A percentile compares a stretch with the other conserved stretches of the same genome.
Conservation (phyloP, 164 flowering plant genomes). For the Macadamia integrifolia region DNA sequence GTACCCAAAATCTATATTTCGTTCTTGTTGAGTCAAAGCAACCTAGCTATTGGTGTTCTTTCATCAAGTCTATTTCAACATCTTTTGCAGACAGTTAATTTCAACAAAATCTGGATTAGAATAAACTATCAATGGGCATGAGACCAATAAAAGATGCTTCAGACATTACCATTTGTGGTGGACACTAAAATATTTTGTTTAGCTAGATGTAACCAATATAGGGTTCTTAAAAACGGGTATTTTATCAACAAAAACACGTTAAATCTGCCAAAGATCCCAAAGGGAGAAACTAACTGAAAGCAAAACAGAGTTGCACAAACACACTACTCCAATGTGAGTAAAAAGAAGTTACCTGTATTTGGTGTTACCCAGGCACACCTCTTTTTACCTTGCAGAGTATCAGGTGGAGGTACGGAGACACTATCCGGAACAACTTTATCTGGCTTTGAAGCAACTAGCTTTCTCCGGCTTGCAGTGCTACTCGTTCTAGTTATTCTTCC, state of each 20-base stretch:
- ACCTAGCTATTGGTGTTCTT: too few relatives aligned
- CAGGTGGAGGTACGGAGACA: slow-evolving; percentile 23
- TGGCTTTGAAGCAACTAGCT: slow-evolving; percentile 28
- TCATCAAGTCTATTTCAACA: too few relatives aligned
- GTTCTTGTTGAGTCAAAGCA: background rate
- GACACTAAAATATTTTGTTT: background rate
- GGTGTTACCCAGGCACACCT: slow-evolving; percentile 58
- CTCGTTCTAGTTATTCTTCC: slow-evolving; percentile 40
- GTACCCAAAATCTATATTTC: background rate
- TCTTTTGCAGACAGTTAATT: too few relatives aligned
- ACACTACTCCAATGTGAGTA: slow-evolving; percentile 3
- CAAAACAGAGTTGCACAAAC: background rate
- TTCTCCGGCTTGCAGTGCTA: slow-evolving; percentile 34
- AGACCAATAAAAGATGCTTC: too few relatives aligned
- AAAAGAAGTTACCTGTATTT: slow-evolving; percentile 32
- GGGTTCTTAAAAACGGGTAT: background rate
- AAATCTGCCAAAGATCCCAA: background rate
- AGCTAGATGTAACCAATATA: background rate
- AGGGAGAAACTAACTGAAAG: background rate
- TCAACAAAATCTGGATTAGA: too few relatives aligned
- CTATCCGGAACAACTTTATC: slow-evolving; percentile 35
- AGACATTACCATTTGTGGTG: background rate
- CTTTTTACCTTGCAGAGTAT: slow-evolving; percentile 26
- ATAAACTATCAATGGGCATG: too few relatives aligned
- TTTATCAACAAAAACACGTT: background rate